phyloP scores from a whole-genome alignment of 2,329 filamentous ascomycete species.

The Rhexocercosporidium sp. region DNA sequence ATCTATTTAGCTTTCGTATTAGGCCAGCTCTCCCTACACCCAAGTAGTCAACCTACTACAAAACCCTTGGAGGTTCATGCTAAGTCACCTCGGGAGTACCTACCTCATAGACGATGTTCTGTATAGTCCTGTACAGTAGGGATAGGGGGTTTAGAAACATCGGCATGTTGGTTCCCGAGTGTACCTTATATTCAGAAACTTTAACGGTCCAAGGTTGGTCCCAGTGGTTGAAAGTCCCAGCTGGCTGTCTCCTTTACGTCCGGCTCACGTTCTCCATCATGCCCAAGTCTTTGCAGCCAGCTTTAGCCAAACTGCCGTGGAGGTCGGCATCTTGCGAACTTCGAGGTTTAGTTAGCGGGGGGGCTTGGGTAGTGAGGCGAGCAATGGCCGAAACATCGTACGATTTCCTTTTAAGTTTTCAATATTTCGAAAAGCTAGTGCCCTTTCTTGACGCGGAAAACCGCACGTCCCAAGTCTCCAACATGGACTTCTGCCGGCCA shows the following conservation, averaged over 20 bases:
- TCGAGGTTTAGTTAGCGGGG: neutral
- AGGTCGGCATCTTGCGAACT: neutral
- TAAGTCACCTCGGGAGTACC: neutral
- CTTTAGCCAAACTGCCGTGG: neutral
- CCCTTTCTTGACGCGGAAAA: neutral
- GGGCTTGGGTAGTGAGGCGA: neutral
- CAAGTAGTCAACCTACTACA: neutral
- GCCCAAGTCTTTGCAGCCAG: no score
- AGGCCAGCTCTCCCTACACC: no score
- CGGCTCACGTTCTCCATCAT: neutral
- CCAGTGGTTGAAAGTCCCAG: no score
- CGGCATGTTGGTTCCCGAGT: neutral
- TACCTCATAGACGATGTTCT: neutral
- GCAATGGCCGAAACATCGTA: neutral
- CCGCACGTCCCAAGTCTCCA: no score
- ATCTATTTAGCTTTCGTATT: neutral
- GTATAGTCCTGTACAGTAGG: no score
- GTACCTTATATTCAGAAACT: neutral
- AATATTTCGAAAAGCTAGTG: neutral
- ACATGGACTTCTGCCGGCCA: neutral
- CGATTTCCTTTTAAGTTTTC: neutral
- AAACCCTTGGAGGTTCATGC: neutral
- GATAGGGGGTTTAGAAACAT: conserved; percentile 3
- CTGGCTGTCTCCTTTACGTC: no score
- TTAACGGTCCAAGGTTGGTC: neutral